phyloP scores from a whole-genome alignment of 148 eudicot genomes.

The Rhododendron williamsianum region DNA sequence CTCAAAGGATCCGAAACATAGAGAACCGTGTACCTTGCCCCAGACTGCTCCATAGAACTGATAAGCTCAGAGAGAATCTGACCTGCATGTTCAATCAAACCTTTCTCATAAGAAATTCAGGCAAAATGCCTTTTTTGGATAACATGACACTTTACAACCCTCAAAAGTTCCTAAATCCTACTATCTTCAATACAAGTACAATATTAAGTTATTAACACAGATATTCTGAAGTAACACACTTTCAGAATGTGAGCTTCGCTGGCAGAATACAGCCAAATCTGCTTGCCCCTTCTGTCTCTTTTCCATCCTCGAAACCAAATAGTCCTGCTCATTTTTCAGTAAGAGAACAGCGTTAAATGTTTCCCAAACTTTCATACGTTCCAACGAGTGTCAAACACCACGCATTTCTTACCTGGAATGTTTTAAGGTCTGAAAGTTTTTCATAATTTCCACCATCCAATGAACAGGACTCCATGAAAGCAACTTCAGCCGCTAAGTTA shows the following conservation, averaged over 20 bases:
- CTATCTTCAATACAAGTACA: not conserved
- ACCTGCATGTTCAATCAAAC: constrained; percentile 39
- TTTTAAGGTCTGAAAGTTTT: constrained; percentile 49
- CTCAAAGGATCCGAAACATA: constrained; percentile 72
- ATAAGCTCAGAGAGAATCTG: constrained; percentile 53
- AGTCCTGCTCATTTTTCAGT: constrained; percentile 42
- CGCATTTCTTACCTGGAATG: constrained; percentile 45
- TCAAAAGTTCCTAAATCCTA: not conserved
- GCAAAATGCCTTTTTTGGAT: not conserved
- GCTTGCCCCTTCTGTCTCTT: constrained; percentile 39
- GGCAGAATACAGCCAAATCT: constrained; percentile 65
- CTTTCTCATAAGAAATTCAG: not conserved
- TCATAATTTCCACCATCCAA: constrained; percentile 50
- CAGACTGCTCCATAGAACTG: constrained; percentile 57
- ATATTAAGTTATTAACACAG: not conserved
- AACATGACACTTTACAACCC: not conserved
- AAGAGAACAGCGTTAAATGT: constrained; percentile 3
- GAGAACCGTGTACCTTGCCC: constrained; percentile 64
- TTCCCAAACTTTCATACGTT: not conserved
- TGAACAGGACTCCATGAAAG: constrained; percentile 65
- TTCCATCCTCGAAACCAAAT: constrained; percentile 50
- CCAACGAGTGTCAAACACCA: not conserved
- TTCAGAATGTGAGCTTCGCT: constrained; percentile 50
- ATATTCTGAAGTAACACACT: constrained; percentile 31
- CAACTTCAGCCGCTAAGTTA: constrained; percentile 47